Base-by-base conservation (phyloP, 2,329 filamentous ascomycete genomes). In the Fusarium sp. region DNA sequence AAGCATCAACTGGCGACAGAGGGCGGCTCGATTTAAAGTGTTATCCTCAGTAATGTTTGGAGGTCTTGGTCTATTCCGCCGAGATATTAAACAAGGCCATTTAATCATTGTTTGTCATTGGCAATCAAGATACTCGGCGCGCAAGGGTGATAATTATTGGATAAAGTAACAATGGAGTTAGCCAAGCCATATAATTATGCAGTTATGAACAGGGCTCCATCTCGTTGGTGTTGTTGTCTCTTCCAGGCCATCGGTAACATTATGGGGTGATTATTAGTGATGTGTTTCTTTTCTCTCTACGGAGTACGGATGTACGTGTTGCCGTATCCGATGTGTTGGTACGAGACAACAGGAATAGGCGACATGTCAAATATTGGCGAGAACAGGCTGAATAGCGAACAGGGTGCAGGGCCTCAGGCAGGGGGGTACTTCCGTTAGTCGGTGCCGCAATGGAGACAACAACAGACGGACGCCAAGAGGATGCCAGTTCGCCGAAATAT, bases 1-100 rank as follows among this genome's bases (percentile, higher is more conserved):
- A 65, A 68, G 23, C 65, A 67, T n/a, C 64, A 67, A 11, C 23
- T 68, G 11, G 59, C 59, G 13, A 60, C 53, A 6, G 64, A 54
- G 11, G 61, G 58, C 21, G 41, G n/a, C 13, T 58, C 58, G 4
- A 17, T 46, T 5, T 59, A 31, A 27, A 3, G 6, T 2, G 1
- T 33, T 0, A 5, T 21, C 5, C 11, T 37, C 4, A 14, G 13
- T 2, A 14, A 27, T 17, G 14, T 3, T 9, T n/a, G 10, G 11
- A 5, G 6, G 8, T 3, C 29, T 13, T 31, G 29, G 6, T 31
- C 29, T 13, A 14, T 31, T 11, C 13, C 10, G 29, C 11, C 29
- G 13, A 31, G 29, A 31, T 31, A 13, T 25, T 11, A 31, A 10
- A 14, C 5, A 31, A 31, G 3, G 11, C 9, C 11, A 29, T 11